Evolutionary conservation across 164 flowering plant species (phyloP).

Genomic region (Buxus sempervirens): DNA sequence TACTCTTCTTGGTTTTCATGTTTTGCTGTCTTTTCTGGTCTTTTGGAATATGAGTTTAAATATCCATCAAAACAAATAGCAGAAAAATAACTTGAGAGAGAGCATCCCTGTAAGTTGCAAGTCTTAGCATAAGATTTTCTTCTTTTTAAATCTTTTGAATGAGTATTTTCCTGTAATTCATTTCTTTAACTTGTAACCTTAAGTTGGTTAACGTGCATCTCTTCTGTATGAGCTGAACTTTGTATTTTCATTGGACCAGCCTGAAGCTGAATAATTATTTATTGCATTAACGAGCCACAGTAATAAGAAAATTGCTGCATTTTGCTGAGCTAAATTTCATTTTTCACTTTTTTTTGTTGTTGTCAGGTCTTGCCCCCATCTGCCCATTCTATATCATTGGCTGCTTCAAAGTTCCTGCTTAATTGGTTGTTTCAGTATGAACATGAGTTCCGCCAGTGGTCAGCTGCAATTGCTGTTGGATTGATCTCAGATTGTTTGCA

Average conservation of each 20-base stretch:
- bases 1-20: too few species aligned
- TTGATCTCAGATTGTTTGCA: conserved; percentile 68
- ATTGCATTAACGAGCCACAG: neutral
- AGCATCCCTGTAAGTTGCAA: neutral
- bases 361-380: conserved; percentile 78
- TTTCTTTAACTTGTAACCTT: too few species aligned
- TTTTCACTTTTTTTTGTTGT: conserved; percentile 13
- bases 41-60: too few species aligned
- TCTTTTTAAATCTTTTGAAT: too few species aligned
- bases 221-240: neutral
- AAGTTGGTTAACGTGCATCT: neutral
- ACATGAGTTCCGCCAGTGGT: conserved; percentile 92
- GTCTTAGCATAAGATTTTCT: neutral
- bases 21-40: too few species aligned
- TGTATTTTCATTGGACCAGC: neutral
- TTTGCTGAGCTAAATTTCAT: neutral
- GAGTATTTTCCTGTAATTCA: neutral
- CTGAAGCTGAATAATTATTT: neutral
- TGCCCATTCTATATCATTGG: conserved; percentile 58
- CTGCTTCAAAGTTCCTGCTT: conserved; percentile 69
- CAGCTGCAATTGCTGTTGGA: conserved; percentile 90
- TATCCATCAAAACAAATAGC: neutral
- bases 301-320: too few species aligned
- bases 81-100: neutral
- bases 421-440: conserved; percentile 77